Evolutionary conservation across 176 grass and related monocot species (phyloP).

Genomic region (Poa annua): DNA sequence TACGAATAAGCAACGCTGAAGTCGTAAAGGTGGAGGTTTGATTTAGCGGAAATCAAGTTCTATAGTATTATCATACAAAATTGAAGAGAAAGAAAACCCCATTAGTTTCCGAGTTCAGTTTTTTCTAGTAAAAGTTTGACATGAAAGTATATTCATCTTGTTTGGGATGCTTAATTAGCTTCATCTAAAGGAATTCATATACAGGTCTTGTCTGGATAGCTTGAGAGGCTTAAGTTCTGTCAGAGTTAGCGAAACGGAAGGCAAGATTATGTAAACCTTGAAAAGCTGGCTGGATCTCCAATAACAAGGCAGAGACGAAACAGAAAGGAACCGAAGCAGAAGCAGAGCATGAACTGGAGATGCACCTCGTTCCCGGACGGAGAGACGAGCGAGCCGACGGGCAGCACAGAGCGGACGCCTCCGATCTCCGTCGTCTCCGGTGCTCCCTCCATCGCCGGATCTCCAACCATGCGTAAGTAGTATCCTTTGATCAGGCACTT

Average conservation of each 20-base stretch:
- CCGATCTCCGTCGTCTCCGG: neutral
- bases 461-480: neutral
- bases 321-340: neutral
- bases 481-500: neutral
- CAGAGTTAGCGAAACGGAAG: neutral
- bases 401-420: conserved; percentile 31
- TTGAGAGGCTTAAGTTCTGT: neutral
- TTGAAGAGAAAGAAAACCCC: neutral
- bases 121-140: neutral
- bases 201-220: neutral
- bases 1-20: neutral
- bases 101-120: neutral
- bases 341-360: neutral
- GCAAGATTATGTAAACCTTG: neutral
- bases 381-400: conserved; percentile 40
- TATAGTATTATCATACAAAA: neutral
- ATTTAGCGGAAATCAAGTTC: neutral
- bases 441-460: neutral
- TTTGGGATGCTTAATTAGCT: neutral
- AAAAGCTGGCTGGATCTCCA: neutral
- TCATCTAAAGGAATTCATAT: neutral
- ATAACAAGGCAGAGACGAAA: neutral
- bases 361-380: conserved; percentile 58
- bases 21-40: conserved; percentile 1
- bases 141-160: neutral